Base-by-base conservation (phyloP, 2,329 filamentous ascomycete species). In the Atkinsonella hypoxylon region DNA sequence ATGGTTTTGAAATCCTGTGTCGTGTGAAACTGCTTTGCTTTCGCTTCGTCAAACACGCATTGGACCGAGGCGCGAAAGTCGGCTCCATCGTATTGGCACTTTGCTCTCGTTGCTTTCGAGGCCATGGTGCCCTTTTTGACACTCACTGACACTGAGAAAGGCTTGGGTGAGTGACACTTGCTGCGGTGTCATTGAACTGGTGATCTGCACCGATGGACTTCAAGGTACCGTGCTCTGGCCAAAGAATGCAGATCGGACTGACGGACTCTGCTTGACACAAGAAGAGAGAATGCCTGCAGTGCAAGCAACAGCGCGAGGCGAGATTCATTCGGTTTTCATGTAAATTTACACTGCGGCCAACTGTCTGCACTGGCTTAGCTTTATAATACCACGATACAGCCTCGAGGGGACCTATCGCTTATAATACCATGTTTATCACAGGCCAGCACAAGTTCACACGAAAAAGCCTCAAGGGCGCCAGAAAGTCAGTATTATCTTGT, bases 41-140 rank as follows among this genome's bases (percentile, higher is more conserved):
- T 48, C 13, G 55, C 54, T 48, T 62, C 60, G n/a, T 42, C 15
- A n/a, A 62, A 62, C 11, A 62, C 38, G 0, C 38, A 9, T 8
- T 36, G 38, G 5, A 62, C 31, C 1, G 53, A 59, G 0, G 40
- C 38, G 18, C 54, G 47, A 20, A 62, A 59, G 7, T 58, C 53
- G 7, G 50, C 44, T 12, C 45, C 44, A 6, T 4, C 17, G 8
- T 26, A 26, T 30, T 45, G 47, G 20, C 60, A 58, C 13, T 56
- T 53, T 9, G 11, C 18, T 17, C 39, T 12, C 20, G 17, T 8
- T 18, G 49, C 47, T 44, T 46, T 30, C 15, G 39, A 15, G n/a
- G 17, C 47, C 47, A 49, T 49, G 26, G 22, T 34, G 31, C n/a
- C 34, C 34, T 4, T 36, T 15, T 36, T 5, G 11, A 36, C 11